These are phyloP conservation scores for Diatrype stigma DNA, from an alignment of 2,329 filamentous ascomycete genomes.

Conservation along the genomic window DNA sequence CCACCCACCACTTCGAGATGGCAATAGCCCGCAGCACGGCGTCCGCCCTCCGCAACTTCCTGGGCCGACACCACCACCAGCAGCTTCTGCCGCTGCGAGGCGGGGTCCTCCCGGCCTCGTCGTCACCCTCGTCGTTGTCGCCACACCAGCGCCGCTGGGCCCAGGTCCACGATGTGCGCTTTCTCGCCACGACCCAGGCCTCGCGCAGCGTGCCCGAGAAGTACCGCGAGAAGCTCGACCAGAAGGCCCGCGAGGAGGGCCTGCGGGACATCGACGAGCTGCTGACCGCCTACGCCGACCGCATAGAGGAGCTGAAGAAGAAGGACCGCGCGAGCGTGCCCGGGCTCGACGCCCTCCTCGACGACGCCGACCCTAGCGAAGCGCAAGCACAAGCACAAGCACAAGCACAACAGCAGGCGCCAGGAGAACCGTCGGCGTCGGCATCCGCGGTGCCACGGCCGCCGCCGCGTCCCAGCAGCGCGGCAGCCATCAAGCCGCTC, in stretches of 20 bases:
- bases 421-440: background rate
- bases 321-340: constrained; percentile 55
- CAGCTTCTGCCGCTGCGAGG: constrained; percentile 23
- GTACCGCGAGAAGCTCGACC: constrained; percentile 80
- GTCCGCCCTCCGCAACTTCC: constrained; percentile 43
- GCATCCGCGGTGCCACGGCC: constrained; percentile 7
- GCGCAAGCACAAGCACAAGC: constrained; percentile 29
- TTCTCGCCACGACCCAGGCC: constrained; percentile 73
- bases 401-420: constrained; percentile 18
- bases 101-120: background rate
- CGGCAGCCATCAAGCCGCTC: constrained; percentile 37
- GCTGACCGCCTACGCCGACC: constrained; percentile 78
- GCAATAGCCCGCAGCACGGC: constrained; percentile 3
- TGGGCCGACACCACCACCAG: constrained; percentile 28
- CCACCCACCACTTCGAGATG: background rate
- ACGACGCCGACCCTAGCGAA: constrained; percentile 21
- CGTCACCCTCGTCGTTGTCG: constrained; percentile 22
- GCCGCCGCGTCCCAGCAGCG: constrained; percentile 7
- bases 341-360: constrained; percentile 28
- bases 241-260: constrained; percentile 75
- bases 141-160: constrained; percentile 77
- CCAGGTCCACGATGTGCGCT: constrained; percentile 86
- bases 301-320: constrained; percentile 69
- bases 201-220: constrained; percentile 70
- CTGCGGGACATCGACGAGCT: constrained; percentile 67